These are phyloP conservation scores for Xylariaceae sp. DNA, from an alignment of 2,329 filamentous ascomycete species.

Conservation along the genomic window DNA sequence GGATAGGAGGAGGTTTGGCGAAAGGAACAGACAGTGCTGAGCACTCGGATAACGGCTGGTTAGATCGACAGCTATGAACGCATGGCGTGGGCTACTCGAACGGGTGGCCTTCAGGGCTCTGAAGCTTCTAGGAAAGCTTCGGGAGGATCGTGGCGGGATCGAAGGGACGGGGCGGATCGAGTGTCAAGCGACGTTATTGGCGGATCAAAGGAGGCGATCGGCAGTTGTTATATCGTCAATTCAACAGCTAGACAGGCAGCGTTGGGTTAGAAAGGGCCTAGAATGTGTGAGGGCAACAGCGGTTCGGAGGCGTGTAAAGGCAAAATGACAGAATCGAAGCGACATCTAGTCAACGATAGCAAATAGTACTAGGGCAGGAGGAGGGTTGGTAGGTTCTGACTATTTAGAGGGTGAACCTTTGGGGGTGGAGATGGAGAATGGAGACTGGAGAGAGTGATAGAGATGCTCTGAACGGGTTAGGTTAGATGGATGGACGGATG, in stretches of 20 bases:
- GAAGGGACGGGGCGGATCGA: background rate
- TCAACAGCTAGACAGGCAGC: background rate
- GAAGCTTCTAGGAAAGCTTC: constrained; percentile 1
- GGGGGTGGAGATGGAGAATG: constrained; percentile 8
- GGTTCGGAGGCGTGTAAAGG: constrained; percentile 1
- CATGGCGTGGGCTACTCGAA: constrained; percentile 10
- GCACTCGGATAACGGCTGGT: constrained; percentile 7
- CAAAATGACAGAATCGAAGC: constrained; percentile 1
- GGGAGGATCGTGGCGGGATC: constrained; percentile 7
- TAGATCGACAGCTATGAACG: constrained; percentile 13
- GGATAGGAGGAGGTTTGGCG: background rate
- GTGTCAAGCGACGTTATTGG: constrained; percentile 1
- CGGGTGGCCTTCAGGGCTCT: background rate
- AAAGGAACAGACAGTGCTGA: constrained; percentile 1
- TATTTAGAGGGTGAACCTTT: background rate
- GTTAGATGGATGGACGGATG: background rate
- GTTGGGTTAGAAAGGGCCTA: background rate
- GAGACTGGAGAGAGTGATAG: constrained; percentile 5
- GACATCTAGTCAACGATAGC: background rate
- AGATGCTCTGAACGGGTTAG: constrained; percentile 12
- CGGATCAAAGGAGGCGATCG: background rate
- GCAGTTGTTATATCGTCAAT: constrained; percentile 6
- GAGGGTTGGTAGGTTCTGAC: background rate
- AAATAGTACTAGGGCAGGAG: background rate
- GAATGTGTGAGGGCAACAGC: background rate